Percentiles rank a stretch among this genome's conserved stretches.
These are phyloP conservation scores for Fraxinus platypoda DNA, from an alignment of 305 asterid genomes.

Conservation along the genomic window DNA sequence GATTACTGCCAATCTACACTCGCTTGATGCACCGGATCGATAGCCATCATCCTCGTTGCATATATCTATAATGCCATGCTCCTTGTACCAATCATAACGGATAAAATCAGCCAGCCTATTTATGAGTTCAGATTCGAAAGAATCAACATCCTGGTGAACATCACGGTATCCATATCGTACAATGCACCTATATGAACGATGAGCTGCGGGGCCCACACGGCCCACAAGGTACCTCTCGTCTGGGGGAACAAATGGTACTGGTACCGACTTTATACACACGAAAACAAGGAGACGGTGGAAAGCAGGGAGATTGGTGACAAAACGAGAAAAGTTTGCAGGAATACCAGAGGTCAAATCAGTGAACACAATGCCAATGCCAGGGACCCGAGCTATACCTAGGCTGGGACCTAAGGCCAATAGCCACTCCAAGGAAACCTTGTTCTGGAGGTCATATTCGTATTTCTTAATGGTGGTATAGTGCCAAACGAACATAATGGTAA, in stretches of 20 bases:
- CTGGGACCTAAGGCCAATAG: conserved; percentile 88
- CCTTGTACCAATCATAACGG: conserved; percentile 65
- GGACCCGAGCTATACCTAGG: conserved; percentile 89
- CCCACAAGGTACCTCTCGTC: conserved; percentile 89
- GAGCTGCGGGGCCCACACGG: conserved; percentile 83
- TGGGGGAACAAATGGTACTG: conserved; percentile 79
- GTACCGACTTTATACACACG: conserved; percentile 84
- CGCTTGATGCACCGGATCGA: conserved; percentile 49
- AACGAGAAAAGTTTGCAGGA: conserved; percentile 92
- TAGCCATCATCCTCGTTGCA: conserved; percentile 43
- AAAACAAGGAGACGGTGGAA: conserved; percentile 86
- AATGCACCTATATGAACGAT: conserved; percentile 87
- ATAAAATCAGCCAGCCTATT: conserved; percentile 64
- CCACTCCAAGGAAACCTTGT: conserved; percentile 92
- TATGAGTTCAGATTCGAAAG: conserved; percentile 74
- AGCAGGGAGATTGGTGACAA: conserved; percentile 93
- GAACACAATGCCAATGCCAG: conserved; percentile 88
- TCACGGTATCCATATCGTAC: conserved; percentile 90
- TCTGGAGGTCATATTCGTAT: conserved; percentile 90
- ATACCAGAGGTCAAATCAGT: conserved; percentile 91
- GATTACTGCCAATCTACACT: conserved; percentile 71
- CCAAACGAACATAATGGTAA: conserved; percentile 90
- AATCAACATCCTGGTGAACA: conserved; percentile 90
- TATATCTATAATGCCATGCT: conserved; percentile 30
- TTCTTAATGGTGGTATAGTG: conserved; percentile 81